A percentile compares a stretch with the other conserved stretches of the same genome.
phyloP scores from a whole-genome alignment of 1,139 yeast genomes.

The Arxiozyma telluris region DNA sequence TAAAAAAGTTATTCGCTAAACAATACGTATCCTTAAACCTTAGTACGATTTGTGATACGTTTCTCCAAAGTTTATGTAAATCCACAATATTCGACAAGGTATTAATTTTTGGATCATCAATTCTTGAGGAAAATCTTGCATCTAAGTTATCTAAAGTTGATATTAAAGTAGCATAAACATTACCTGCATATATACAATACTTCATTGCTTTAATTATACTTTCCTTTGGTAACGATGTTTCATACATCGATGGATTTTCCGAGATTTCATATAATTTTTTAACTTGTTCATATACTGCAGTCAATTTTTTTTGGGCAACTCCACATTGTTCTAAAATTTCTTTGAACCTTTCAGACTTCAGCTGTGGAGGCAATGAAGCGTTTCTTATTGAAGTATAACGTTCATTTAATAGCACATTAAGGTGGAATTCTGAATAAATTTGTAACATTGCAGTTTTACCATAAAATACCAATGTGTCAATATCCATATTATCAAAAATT shows the following conservation, averaged over 20 bases:
- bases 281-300: slow-evolving; percentile 17
- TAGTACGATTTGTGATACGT: slow-evolving; percentile 15
- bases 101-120: neutral
- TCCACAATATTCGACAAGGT: neutral
- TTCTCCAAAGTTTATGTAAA: slow-evolving; percentile 11
- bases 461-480: slow-evolving; percentile 13
- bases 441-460: slow-evolving; percentile 17
- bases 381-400: slow-evolving; percentile 24
- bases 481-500: slow-evolving; percentile 12
- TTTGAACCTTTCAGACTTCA: slow-evolving; percentile 12
- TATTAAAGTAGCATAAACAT: slow-evolving; percentile 10
- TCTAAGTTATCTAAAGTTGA: slow-evolving; percentile 17
- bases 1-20: slow-evolving; percentile 9
- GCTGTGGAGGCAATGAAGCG: slow-evolving; percentile 18
- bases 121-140: slow-evolving; percentile 14
- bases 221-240: slow-evolving; percentile 4
- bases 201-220: slow-evolving; percentile 11
- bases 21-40: slow-evolving; percentile 15
- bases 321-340: slow-evolving; percentile 16
- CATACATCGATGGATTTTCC: neutral
- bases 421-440: slow-evolving; percentile 16
- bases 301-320: slow-evolving; percentile 10
- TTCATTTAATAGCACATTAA: slow-evolving; percentile 19
- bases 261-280: slow-evolving; percentile 17
- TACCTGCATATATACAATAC: slow-evolving; percentile 14